phyloP scores from a whole-genome alignment of 169 alveolate genomes.

The Neospora caninum region DNA sequence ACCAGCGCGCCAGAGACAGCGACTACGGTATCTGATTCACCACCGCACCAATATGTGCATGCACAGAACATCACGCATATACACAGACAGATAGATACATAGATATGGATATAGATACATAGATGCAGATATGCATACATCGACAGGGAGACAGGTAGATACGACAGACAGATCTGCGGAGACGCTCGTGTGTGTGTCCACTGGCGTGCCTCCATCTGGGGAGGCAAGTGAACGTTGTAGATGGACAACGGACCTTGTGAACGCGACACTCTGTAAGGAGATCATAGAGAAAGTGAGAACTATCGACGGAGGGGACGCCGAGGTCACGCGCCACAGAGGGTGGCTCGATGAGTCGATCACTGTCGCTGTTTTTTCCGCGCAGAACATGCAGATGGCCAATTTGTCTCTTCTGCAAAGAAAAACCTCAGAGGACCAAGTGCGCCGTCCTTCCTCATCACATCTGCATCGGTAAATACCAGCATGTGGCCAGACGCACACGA shows the following conservation, averaged over 20 bases:
- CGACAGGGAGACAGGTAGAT: neutral
- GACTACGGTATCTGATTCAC: too few relatives aligned
- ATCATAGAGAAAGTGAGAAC: slow-evolving; percentile 40
- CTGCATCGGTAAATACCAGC: too few relatives aligned
- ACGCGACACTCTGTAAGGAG: slow-evolving; percentile 59
- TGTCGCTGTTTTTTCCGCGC: slow-evolving; percentile 61
- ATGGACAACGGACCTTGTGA: slow-evolving; percentile 33
- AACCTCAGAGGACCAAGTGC: neutral
- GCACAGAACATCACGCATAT: too few relatives aligned
- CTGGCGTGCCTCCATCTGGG: neutral
- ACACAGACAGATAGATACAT: neutral
- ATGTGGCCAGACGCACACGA: too few relatives aligned
- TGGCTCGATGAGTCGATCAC: slow-evolving; percentile 55
- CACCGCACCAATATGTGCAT: too few relatives aligned
- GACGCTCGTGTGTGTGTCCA: too few relatives aligned
- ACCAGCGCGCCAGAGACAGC: too few relatives aligned
- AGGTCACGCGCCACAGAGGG: slow-evolving; percentile 16
- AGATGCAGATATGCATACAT: neutral
- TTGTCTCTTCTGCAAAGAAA: slow-evolving; percentile 37
- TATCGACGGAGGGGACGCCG: slow-evolving; percentile 1
- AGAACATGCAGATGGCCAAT: slow-evolving; percentile 46
- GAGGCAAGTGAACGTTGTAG: neutral
- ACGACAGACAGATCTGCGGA: too few relatives aligned
- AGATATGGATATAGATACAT: neutral
- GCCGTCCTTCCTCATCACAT: too few relatives aligned